phyloP scores from a whole-genome alignment of 1,284 basidiomycete species.

The Cryptococcus sp. region DNA sequence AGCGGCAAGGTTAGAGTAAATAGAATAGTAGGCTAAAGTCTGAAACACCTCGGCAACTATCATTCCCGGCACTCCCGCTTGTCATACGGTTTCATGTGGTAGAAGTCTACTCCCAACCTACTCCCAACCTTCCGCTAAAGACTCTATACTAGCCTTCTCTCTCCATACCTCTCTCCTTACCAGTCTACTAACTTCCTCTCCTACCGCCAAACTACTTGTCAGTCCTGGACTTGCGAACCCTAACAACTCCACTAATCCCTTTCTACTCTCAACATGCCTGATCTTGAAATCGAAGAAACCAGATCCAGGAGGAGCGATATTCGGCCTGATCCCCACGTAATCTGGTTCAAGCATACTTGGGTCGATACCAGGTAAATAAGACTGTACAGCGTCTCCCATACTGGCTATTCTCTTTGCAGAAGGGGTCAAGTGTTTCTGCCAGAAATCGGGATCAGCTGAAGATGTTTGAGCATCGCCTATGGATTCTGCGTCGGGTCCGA shows the following conservation, averaged over 20 bases:
- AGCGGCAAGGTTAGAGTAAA: too few species aligned
- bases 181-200: slow-evolving; percentile 49
- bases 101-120: background rate
- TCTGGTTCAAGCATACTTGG: slow-evolving; percentile 70
- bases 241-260: slow-evolving; percentile 47
- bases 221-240: slow-evolving; percentile 56
- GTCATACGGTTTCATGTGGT: too few species aligned
- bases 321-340: slow-evolving; percentile 88
- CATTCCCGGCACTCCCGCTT: too few species aligned
- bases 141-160: slow-evolving; percentile 7
- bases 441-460: slow-evolving; percentile 63
- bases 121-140: slow-evolving; percentile 25
- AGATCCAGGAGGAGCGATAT: slow-evolving; percentile 66
- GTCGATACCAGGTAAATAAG: slow-evolving; percentile 68
- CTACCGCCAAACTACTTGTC: slow-evolving; percentile 52
- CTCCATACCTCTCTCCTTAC: slow-evolving; percentile 41
- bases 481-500: slow-evolving; percentile 93
- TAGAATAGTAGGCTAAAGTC: too few species aligned
- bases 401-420: slow-evolving; percentile 53
- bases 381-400: slow-evolving; percentile 59
- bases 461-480: slow-evolving; percentile 56
- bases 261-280: slow-evolving; percentile 30
- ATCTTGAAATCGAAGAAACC: slow-evolving; percentile 79
- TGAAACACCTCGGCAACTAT: too few species aligned
- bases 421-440: slow-evolving; percentile 65